These are phyloP conservation scores for Xerocomellus dryophilus DNA, from an alignment of 768 basidiomycete species.

Conservation along the genomic window DNA sequence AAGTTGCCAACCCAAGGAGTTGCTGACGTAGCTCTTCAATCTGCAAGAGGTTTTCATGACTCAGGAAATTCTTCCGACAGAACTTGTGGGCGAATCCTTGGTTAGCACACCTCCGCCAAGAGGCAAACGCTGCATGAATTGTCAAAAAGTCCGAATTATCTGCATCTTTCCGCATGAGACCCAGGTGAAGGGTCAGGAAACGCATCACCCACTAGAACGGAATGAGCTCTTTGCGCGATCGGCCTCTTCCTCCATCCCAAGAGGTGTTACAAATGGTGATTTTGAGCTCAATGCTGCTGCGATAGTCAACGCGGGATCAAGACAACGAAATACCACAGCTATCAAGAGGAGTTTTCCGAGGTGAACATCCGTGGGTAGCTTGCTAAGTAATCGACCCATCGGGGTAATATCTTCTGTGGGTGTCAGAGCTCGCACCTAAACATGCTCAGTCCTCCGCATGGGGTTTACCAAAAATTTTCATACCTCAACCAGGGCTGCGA, in stretches of 20 bases:
- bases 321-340: slow-evolving; percentile 79
- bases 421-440: slow-evolving; percentile 82
- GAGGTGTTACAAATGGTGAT: slow-evolving; percentile 86
- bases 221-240: slow-evolving; percentile 81
- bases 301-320: slow-evolving; percentile 96
- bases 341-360: slow-evolving; percentile 89
- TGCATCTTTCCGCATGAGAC: slow-evolving; percentile 29
- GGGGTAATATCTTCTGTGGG: slow-evolving; percentile 87
- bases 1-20: slow-evolving; percentile 55
- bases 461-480: not conserved
- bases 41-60: slow-evolving; percentile 91
- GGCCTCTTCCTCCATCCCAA: slow-evolving; percentile 85
- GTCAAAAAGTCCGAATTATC: slow-evolving; percentile 96
- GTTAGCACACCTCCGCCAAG: slow-evolving; percentile 77
- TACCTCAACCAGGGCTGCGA: slow-evolving; percentile 89
- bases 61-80: slow-evolving; percentile 76
- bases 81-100: slow-evolving; percentile 63
- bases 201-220: slow-evolving; percentile 53
- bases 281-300: slow-evolving; percentile 91
- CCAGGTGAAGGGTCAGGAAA: not conserved
- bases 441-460: not conserved
- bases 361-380: slow-evolving; percentile 93
- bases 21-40: slow-evolving; percentile 96
- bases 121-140: slow-evolving; percentile 83
- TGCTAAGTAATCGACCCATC: slow-evolving; percentile 86